Conservation (phyloP, 768 basidiomycete genomes). For the Tubosaeta sp. region DNA sequence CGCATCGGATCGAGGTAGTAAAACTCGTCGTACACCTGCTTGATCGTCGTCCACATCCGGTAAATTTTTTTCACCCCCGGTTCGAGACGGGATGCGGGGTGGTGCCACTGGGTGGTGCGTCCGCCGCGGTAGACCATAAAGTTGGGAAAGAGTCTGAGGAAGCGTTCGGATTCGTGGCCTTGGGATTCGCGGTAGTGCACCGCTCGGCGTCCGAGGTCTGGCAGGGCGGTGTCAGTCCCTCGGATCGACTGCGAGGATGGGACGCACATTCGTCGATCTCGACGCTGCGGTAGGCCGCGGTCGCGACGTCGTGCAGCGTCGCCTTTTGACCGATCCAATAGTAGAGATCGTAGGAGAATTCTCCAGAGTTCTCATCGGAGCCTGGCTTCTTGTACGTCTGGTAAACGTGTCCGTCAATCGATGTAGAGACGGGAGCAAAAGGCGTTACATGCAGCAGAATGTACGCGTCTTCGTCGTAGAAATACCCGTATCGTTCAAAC, state of each 20-base stretch:
- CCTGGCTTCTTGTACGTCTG: constrained; percentile 61
- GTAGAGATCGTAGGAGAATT: constrained; percentile 55
- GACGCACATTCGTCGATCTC: constrained; percentile 60
- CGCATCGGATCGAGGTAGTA: not conserved
- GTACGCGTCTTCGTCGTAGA: constrained; percentile 65
- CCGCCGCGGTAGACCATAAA: constrained; percentile 47
- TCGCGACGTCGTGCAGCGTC: constrained; percentile 56
- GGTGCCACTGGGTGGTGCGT: constrained; percentile 49
- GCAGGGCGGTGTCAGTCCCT: not conserved
- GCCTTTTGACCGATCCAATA: constrained; percentile 63
- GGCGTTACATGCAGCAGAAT: constrained; percentile 54
- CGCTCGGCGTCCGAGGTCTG: constrained; percentile 43
- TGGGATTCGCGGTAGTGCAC: constrained; percentile 64
- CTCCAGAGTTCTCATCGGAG: constrained; percentile 20
- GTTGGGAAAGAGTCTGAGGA: constrained; percentile 47
- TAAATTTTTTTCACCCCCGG: constrained; percentile 48
- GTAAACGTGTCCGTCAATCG: not conserved
- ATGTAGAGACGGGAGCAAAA: not conserved
- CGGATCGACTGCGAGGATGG: not conserved
- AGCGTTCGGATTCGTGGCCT: constrained; percentile 48
- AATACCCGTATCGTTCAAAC: constrained; percentile 43
- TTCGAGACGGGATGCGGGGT: constrained; percentile 41
- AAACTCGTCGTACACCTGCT: constrained; percentile 8
- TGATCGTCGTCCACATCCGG: constrained; percentile 37
- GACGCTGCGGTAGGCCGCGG: constrained; percentile 63